phyloP scores from a whole-genome alignment of 2,329 filamentous ascomycete genomes.

The Hypomyces perniciosus region DNA sequence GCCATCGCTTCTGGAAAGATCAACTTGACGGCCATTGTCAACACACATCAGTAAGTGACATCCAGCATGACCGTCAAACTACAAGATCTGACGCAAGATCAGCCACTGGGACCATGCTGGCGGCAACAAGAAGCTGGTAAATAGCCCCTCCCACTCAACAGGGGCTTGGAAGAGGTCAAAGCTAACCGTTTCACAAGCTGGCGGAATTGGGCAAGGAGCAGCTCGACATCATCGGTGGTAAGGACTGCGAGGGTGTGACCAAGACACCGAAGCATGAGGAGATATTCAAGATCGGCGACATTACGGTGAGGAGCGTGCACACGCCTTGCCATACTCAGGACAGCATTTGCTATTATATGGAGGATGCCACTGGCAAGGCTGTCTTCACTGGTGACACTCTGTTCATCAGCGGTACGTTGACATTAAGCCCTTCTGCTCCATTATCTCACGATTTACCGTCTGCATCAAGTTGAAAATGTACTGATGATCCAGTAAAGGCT shows the following conservation, averaged over 20 bases:
- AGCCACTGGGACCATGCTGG: constrained; percentile 95
- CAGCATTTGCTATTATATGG: constrained; percentile 90
- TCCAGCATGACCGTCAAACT: neutral
- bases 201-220: constrained; percentile 48
- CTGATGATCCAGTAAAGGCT: constrained; percentile 50
- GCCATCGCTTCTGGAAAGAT: constrained; percentile 66
- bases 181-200: constrained; percentile 19
- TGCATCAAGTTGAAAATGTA: neutral
- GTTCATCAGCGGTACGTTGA: constrained; percentile 71
- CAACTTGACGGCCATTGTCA: constrained; percentile 83
- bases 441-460: neutral
- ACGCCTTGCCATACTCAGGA: constrained; percentile 98
- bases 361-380: constrained; percentile 67
- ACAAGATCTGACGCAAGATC: constrained; percentile 6
- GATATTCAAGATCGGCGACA: constrained; percentile 75
- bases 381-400: constrained; percentile 97
- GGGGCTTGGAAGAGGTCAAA: too few relatives aligned
- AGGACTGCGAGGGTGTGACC: constrained; percentile 75
- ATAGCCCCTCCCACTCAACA: constrained; percentile 15
- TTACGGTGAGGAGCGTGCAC: constrained; percentile 80
- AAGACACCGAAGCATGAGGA: constrained; percentile 69
- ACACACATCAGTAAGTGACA: constrained; percentile 85
- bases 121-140: constrained; percentile 77
- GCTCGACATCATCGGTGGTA: constrained; percentile 79
- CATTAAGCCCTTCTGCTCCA: too few relatives aligned